phyloP scores from a whole-genome alignment of 257 asterid genomes.

The Haberlea rhodopensis region DNA sequence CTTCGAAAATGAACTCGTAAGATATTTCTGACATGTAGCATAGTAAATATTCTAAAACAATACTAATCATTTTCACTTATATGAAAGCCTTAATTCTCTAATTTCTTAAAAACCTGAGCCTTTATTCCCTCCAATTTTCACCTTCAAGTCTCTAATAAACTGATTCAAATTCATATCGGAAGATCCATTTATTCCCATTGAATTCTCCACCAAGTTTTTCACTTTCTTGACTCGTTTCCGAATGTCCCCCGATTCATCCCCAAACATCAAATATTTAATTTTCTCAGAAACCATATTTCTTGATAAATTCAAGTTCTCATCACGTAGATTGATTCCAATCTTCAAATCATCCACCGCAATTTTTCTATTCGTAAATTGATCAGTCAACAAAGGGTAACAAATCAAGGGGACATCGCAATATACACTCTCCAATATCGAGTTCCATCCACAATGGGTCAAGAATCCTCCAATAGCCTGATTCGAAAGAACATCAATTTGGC shows the following conservation, averaged over 20 bases:
- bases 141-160: conserved; percentile 33
- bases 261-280: conserved; percentile 31
- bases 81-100: too few relatives aligned
- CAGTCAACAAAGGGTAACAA: conserved; percentile 43
- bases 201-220: conserved; percentile 14
- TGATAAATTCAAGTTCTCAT: conserved; percentile 26
- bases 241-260: conserved; percentile 24
- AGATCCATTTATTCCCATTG: conserved; percentile 31
- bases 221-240: conserved; percentile 33
- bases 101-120: too few relatives aligned
- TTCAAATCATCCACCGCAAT: conserved; percentile 53
- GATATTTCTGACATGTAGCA: too few relatives aligned
- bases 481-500: conserved; percentile 38
- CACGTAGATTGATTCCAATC: conserved; percentile 45
- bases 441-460: conserved; percentile 61
- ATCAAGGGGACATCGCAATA: conserved; percentile 58
- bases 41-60: too few relatives aligned
- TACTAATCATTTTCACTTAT: too few relatives aligned
- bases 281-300: conserved; percentile 36
- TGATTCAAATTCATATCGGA: conserved; percentile 29
- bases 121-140: background rate
- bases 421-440: conserved; percentile 48
- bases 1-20: too few relatives aligned
- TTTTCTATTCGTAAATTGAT: conserved; percentile 48
- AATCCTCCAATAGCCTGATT: conserved; percentile 44